Evolutionary conservation across 2,329 filamentous ascomycete genomes (phyloP), one percentile per base, ranked within the genome.

Genomic region (Juglanconis oblonga): DNA sequence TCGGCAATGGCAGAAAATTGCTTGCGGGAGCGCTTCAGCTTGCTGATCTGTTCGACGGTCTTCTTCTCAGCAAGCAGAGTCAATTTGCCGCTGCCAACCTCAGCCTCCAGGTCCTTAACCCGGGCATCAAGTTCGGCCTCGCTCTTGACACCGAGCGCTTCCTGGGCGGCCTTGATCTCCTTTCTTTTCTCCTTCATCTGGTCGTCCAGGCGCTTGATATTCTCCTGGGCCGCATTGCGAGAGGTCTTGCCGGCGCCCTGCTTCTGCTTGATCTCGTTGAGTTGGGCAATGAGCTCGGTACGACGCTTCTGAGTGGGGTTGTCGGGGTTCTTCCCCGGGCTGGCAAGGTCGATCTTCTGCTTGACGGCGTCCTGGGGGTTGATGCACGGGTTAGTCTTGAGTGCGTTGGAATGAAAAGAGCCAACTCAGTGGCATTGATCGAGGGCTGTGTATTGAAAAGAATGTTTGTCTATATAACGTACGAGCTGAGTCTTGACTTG

Each of bases 51-150:
- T 54, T 84, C 79, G 24, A 98, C 82, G 8, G 91, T 88, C 84
- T 97, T 98, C 83, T 92, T 96, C 85, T 98, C 95, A 69, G 99
- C 95, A 10, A 98, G 95, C 55, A 99, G 81, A 79, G 93, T 96
- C 89, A 99, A 93, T 73, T 85, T 89, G 65, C 94, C 94, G 40
- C 87, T 85, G 74, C 96, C 91, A 68, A 98, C 92, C 73, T 94
- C 85, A 76, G 88, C 88, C 67, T 97, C 91, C 57, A 97, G 86
- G 55, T 82, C 81, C 62, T 85, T 83, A 68, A 98, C 95, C 76
- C 95, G 87, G 64, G 83, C 82, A 74, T 98, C 92, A 66, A 99
- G 80, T 64, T 98, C 95, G 60, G 97, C 93, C 57, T 86, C 85
- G 68, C 81, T 92, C 85, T 95, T 97, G 86, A 89, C 98, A 56